These are phyloP conservation scores for Mycosphaerella arachidis DNA, from an alignment of 2,329 filamentous ascomycete species.

Conservation along the genomic window DNA sequence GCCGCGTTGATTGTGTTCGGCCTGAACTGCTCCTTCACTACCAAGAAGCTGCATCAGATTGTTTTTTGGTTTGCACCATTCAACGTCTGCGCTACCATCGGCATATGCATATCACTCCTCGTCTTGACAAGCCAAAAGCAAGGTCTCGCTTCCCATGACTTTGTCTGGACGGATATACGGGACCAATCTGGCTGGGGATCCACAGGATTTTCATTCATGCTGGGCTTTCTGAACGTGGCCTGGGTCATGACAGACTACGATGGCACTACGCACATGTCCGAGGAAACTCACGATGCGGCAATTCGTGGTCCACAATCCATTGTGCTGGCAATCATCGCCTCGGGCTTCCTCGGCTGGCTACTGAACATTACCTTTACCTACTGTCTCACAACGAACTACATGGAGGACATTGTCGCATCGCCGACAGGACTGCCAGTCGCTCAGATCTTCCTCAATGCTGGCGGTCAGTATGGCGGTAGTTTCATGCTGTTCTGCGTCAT, in stretches of 20 bases:
- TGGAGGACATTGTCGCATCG: conserved; percentile 52
- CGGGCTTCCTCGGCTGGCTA: conserved; percentile 57
- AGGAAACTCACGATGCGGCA: conserved; percentile 62
- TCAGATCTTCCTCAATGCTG: conserved; percentile 55
- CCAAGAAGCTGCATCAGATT: conserved; percentile 55
- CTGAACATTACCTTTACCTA: conserved; percentile 61
- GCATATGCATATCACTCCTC: conserved; percentile 56
- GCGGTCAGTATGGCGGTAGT: conserved; percentile 27
- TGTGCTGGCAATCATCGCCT: conserved; percentile 39
- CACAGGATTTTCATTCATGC: conserved; percentile 57
- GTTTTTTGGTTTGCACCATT: conserved; percentile 64
- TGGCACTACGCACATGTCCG: conserved; percentile 63
- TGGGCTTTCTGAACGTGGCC: conserved; percentile 55
- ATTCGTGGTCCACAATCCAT: conserved; percentile 58
- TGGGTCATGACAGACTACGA: conserved; percentile 69
- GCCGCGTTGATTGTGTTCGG: conserved; percentile 53
- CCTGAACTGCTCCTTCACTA: conserved; percentile 59
- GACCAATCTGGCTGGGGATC: conserved; percentile 61
- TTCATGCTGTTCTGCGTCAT: conserved; percentile 41
- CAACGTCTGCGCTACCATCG: conserved; percentile 58
- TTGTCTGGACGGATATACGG: conserved; percentile 58
- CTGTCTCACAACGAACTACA: conserved; percentile 51
- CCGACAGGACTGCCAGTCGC: conserved; percentile 58
- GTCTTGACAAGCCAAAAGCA: conserved; percentile 54
- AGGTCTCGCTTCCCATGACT: conserved; percentile 46